Evolutionary conservation across 23 red algal species (phyloP), one percentile per base, ranked within the genome.

Genomic region (Gracilaria gracilis): DNA sequence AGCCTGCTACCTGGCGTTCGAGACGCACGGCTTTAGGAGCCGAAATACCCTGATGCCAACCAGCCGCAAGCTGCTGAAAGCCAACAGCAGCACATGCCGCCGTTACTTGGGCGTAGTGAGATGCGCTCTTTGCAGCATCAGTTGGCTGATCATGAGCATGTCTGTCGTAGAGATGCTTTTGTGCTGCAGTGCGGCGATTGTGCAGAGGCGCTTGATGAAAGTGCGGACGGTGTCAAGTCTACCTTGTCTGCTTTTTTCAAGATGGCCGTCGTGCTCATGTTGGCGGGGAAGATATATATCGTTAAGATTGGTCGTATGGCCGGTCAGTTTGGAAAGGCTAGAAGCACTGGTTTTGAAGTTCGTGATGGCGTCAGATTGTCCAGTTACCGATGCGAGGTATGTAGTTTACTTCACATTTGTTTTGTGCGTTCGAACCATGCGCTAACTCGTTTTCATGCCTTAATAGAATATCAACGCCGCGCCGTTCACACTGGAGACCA

Each of bases 261-360:
- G 61, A 99, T 99, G 97, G 95, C 93, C 48, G 93, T 99, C 24
- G 85, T 95, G 12, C 70, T 99, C 72, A 99, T 99, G 97, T 99
- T 93, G 88, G 96, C 88, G 20, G 54, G 82, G 27, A 51, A 92
- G 58, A 61, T 87, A 66, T 94, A 94, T 12, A 91, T 99, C 9
- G 93, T 99, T 23, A 99, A 99, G 86, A 96, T 99, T 49, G 97
- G 97, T 13, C 88, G 97, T 51, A 77, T 99, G 90, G 97, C 89
- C 13, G 97, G 97, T 23, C 97, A 99, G 78, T 99, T 95, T 91
- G 97, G 93, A 64, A 99, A 99, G 58, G 94, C 97, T 35, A 79
- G 97, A 39, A 89, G 88, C 57, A 86, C 58, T 37, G 86, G 88
- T 34, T 84, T 87, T 79, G 97, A 99, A 76, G 87, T 88, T 61